Conservation (phyloP, 192 early-diverging fungal genomes). For the Diversispora epigaea region DNA sequence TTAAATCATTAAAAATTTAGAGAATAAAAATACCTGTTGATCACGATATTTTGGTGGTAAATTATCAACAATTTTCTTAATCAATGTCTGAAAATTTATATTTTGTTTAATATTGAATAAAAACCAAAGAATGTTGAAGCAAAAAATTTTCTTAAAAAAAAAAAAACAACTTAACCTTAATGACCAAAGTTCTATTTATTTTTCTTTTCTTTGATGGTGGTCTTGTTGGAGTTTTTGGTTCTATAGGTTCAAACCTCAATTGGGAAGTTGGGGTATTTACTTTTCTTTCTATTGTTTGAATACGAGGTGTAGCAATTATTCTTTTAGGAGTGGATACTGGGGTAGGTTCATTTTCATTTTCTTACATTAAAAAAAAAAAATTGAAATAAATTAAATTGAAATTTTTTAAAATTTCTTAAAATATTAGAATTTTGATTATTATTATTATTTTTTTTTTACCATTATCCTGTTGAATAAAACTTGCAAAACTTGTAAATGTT, state of each 20-base stretch:
- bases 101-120: background rate
- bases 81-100: conserved; percentile 1
- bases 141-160: background rate
- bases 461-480: background rate
- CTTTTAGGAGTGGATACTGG: background rate
- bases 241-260: background rate
- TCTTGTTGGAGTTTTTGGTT: background rate
- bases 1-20: background rate
- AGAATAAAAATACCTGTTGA: conserved; percentile 12
- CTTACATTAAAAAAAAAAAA: background rate
- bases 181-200: background rate
- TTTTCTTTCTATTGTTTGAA: no score
- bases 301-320: background rate
- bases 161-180: background rate
- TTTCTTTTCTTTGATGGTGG: background rate
- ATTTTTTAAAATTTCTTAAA: background rate
- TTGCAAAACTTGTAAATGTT: background rate
- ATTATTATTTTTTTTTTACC: background rate
- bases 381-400: background rate
- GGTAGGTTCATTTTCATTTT: background rate
- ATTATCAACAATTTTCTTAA: conserved; percentile 6
- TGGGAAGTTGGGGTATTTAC: background rate
- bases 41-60: conserved; percentile 18
- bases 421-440: background rate
- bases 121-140: background rate